Base-by-base conservation (phyloP, 768 basidiomycete genomes). In the Podaxis mareebaensis region DNA sequence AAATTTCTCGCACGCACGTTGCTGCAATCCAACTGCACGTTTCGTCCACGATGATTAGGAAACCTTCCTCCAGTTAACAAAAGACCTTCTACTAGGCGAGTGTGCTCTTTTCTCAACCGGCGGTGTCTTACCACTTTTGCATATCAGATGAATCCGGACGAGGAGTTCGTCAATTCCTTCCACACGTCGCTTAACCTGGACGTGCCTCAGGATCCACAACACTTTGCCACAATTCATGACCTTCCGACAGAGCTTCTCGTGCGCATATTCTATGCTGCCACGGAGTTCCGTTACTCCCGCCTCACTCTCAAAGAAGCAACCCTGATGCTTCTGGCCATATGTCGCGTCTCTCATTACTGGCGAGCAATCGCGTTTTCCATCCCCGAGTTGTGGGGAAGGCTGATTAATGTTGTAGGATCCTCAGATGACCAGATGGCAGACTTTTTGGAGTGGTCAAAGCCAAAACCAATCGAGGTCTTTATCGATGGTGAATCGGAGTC, bases 311-410 rank as follows among this genome's bases (percentile, higher is more conserved):
- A 15, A 3, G 49, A 60, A 5, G 60, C 51, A 8, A 44, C 51
- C n/a, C 15, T 30, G 24, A 28, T 53, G 10, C 22, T 61, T 8
- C 22, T 61, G 11, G 20, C 24, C 8, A 44, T 53, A 2, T 53
- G 60, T 42, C 51, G 52, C 26, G 39, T 53, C 40, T 61, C 38
- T 20, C 52, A 30, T 6, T 42, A 61, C 17, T 61, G 60, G 52
- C 60, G 52, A 44, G 52, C 60, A 11, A n/a, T 61, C 6, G 24
- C 52, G 4, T 61, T 61, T 11, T 53, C 60, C 39, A 20, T 61
- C 40, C 60, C 49, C 22, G 22, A 53, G 6, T 15, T 60, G 20
- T 61, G 60, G 60, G 59, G 49, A 53, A 61, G 60, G 38, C 40
- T 61, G 46, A 61, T 53, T 33, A 53, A 61, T 49, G 12, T 61